Evolutionary conservation across 1,139 yeast genomes (phyloP).

Genomic region (Zygoascus sp.): DNA sequence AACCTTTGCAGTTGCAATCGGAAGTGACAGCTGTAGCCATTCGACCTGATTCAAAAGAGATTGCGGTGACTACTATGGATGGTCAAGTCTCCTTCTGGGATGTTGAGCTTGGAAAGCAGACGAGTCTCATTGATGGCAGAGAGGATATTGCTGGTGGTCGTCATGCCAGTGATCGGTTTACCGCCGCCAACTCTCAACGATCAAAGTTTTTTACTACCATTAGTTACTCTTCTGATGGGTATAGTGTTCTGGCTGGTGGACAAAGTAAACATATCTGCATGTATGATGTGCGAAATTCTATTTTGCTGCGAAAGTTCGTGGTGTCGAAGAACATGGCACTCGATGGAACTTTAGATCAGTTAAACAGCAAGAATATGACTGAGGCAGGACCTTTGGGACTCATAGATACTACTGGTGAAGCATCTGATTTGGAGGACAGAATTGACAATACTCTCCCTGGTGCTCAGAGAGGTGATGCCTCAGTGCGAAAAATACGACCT

Average conservation of each 20-base stretch:
- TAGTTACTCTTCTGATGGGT: slow-evolving; percentile 85
- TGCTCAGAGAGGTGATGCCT: slow-evolving; percentile 81
- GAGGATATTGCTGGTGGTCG: slow-evolving; percentile 88
- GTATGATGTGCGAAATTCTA: slow-evolving; percentile 86
- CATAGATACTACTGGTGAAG: slow-evolving; percentile 80
- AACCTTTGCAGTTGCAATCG: slow-evolving; percentile 78
- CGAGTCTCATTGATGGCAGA: slow-evolving; percentile 79
- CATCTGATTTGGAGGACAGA: slow-evolving; percentile 81
- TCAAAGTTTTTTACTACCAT: slow-evolving; percentile 80
- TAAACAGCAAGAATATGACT: slow-evolving; percentile 78
- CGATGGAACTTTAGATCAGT: slow-evolving; percentile 77
- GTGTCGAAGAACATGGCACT: slow-evolving; percentile 86
- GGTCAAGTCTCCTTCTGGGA: slow-evolving; percentile 86
- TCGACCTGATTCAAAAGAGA: slow-evolving; percentile 88
- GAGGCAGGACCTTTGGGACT: slow-evolving; percentile 84
- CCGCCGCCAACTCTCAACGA: slow-evolving; percentile 74
- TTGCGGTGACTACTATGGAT: slow-evolving; percentile 84
- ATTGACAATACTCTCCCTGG: slow-evolving; percentile 80
- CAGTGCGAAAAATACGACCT: slow-evolving; percentile 70
- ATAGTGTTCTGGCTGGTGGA: slow-evolving; percentile 86
- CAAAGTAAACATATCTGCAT: slow-evolving; percentile 86
- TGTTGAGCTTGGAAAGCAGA: slow-evolving; percentile 73
- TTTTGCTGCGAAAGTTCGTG: slow-evolving; percentile 70
- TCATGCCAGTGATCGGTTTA: slow-evolving; percentile 73
- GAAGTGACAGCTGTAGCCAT: slow-evolving; percentile 83